These are phyloP conservation scores for Blastocystis sp. DNA, from an alignment of 352 stramenopile genomes.

Conservation along the genomic window DNA sequence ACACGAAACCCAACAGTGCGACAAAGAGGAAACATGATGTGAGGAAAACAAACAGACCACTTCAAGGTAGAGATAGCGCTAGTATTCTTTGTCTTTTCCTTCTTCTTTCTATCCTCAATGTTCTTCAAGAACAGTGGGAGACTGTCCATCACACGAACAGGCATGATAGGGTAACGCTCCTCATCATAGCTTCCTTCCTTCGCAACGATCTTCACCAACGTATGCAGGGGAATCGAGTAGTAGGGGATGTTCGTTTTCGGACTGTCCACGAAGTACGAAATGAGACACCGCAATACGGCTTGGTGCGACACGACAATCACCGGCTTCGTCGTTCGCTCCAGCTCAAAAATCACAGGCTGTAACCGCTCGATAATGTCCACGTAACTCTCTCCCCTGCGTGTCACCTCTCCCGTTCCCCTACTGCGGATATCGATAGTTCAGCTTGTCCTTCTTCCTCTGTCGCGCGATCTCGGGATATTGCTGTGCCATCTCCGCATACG, in stretches of 20 bases:
- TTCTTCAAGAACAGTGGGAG: background rate
- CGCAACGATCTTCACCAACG: slow-evolving; percentile 13
- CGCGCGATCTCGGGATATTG: slow-evolving; percentile 39
- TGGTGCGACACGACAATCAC: slow-evolving; percentile 82
- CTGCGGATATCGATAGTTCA: slow-evolving; percentile 59
- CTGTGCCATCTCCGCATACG: slow-evolving; percentile 70
- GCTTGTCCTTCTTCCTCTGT: slow-evolving; percentile 56
- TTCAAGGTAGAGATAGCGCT: too few relatives aligned
- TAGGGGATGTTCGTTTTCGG: slow-evolving; percentile 79
- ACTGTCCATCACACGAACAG: background rate
- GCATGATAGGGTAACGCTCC: slow-evolving; percentile 39
- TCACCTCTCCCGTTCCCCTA: background rate
- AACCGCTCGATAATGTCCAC: slow-evolving; percentile 89
- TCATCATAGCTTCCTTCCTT: slow-evolving; percentile 53
- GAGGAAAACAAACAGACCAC: background rate
- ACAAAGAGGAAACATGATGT: background rate
- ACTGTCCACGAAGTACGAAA: slow-evolving; percentile 87
- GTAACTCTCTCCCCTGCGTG: slow-evolving; percentile 79
- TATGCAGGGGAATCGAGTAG: slow-evolving; percentile 63
- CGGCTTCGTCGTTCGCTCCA: slow-evolving; percentile 82
- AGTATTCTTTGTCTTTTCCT: too few relatives aligned
- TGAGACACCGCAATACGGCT: slow-evolving; percentile 83
- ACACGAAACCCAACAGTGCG: too few relatives aligned
- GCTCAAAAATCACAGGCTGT: slow-evolving; percentile 87
- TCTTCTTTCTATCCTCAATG: slow-evolving; percentile 48